These are phyloP conservation scores for Geum urbanum DNA, from an alignment of 306 rosid species.

Conservation along the genomic window DNA sequence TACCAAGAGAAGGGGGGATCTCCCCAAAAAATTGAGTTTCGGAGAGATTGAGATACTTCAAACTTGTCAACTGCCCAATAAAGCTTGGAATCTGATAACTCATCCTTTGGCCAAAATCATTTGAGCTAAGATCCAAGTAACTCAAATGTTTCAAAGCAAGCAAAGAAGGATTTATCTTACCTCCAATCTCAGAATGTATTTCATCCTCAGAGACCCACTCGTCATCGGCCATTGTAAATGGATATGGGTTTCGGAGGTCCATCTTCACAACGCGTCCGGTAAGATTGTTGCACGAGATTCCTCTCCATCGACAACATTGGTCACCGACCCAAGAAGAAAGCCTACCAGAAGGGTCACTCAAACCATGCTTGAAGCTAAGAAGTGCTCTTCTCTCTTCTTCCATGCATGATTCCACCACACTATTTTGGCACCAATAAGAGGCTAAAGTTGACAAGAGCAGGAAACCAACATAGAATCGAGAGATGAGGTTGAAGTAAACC, in stretches of 20 bases:
- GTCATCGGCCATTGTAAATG: not conserved
- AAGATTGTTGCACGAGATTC: not conserved
- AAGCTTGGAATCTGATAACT: not conserved
- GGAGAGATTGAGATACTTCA: slow-evolving; percentile 22
- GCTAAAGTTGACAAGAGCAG: no score
- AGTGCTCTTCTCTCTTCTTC: slow-evolving; percentile 1
- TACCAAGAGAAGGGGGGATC: slow-evolving; percentile 16
- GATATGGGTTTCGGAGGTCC: not conserved
- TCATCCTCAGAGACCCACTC: not conserved
- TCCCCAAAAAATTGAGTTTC: not conserved
- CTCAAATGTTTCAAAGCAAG: not conserved
- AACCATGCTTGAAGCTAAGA: not conserved
- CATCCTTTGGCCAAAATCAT: not conserved
- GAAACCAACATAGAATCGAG: no score
- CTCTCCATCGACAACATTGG: not conserved
- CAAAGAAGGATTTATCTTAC: slow-evolving; percentile 1
- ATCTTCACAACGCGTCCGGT: not conserved
- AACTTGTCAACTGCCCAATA: not conserved
- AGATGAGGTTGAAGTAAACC: no score
- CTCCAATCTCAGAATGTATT: not conserved
- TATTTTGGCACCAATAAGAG: no score
- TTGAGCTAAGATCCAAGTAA: not conserved
- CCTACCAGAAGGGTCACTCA: not conserved
- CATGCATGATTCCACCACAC: not conserved
- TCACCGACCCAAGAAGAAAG: slow-evolving; percentile 1